Conservation (phyloP, 306 rosid species). For the Nissolia schottii region DNA sequence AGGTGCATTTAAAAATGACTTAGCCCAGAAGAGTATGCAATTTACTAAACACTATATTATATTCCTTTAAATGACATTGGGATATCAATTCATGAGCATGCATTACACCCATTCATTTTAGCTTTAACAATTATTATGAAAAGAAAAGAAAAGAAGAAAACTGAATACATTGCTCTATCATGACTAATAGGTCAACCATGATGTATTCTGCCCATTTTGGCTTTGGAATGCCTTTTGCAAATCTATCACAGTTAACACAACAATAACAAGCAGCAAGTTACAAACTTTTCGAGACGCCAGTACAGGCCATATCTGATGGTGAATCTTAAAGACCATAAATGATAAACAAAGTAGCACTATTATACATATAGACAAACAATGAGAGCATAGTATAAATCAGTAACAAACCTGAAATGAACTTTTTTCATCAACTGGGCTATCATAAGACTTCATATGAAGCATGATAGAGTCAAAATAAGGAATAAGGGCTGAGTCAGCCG, state of each 20-base stretch:
- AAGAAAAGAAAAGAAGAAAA: background rate
- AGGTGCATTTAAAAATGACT: too few species aligned
- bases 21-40: too few species aligned
- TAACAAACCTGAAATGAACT: slow-evolving; percentile 86
- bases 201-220: background rate
- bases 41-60: too few species aligned
- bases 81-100: too few species aligned
- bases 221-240: background rate
- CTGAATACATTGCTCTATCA: background rate
- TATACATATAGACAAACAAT: background rate
- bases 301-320: background rate
- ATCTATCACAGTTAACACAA: too few species aligned
- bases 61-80: too few species aligned
- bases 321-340: background rate
- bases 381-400: slow-evolving; percentile 12
- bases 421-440: slow-evolving; percentile 96
- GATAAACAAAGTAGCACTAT: background rate
- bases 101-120: background rate
- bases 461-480: slow-evolving; percentile 80
- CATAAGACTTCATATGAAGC: slow-evolving; percentile 97
- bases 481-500: slow-evolving; percentile 79
- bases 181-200: background rate
- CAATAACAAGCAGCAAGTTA: too few species aligned
- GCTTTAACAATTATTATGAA: background rate
- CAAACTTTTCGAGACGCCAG: background rate